phyloP scores from a whole-genome alignment of 306 rosid genomes.

The Inga leiocalycina region DNA sequence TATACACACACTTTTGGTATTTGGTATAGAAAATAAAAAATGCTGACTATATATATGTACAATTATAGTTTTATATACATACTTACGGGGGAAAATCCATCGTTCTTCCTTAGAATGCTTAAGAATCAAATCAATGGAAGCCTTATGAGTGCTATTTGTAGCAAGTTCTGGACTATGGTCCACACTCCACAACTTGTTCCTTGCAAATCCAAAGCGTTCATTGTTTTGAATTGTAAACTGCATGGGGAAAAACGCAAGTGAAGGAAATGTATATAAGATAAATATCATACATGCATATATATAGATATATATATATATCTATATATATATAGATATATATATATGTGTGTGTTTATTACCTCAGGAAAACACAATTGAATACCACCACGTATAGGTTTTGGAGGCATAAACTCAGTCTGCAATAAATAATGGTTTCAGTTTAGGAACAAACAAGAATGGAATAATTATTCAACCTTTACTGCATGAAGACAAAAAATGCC shows the following conservation, averaged over 20 bases:
- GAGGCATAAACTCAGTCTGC: conserved; percentile 74
- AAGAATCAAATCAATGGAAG: conserved; percentile 70
- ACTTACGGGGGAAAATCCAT: conserved; percentile 78
- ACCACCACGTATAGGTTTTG: conserved; percentile 81
- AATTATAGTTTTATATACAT: background rate
- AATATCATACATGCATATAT: conserved; percentile 1
- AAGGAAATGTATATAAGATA: conserved; percentile 1
- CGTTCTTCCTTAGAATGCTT: conserved; percentile 61
- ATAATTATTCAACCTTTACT: background rate
- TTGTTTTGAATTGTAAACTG: conserved; percentile 60
- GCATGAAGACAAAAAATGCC: too few species aligned
- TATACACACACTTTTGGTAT: too few species aligned
- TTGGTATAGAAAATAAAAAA: too few species aligned
- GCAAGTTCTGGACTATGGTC: conserved; percentile 65
- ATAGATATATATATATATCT: too few species aligned
- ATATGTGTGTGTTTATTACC: conserved; percentile 29
- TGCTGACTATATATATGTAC: too few species aligned
- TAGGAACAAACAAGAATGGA: background rate
- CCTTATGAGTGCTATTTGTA: conserved; percentile 45
- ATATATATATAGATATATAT: too few species aligned
- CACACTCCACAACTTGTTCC: conserved; percentile 69
- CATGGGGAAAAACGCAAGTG: conserved; percentile 24
- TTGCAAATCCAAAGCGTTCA: conserved; percentile 81
- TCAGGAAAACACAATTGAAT: conserved; percentile 84
- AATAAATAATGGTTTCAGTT: background rate